Base-by-base conservation (phyloP, 352 stramenopile species). In the Elongisporangium prolatum region DNA sequence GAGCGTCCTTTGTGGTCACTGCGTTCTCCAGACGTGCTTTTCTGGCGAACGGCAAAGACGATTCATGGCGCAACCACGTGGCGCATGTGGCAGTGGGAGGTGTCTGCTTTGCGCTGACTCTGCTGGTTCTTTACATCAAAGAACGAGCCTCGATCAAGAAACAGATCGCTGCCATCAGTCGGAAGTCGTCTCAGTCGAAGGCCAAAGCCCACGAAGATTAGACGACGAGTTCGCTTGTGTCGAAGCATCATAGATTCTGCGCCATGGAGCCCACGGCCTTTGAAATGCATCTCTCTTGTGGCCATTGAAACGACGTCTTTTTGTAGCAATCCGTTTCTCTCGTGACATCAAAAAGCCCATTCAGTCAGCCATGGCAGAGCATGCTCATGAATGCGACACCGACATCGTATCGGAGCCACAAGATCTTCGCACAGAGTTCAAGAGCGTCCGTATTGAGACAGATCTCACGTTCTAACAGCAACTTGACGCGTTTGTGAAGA, bases 81-180 rank as follows among this genome's bases (percentile, higher is more conserved):
- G 9, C 72, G 20, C 82, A 91, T 38, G 64, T 89, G 10, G 68
- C 48, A 2, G 50, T 89, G 14, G 82, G 82, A 0, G 62, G 54
- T 3, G 6, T 75, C 21, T 89, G 79, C 56, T 84, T 91, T 53
- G 61, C 21, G 13, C 50, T 57, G 14, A 72, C 79, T 22, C 44
- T 74, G 10, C 17, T 75, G 2, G 59, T 67, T 48, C 55, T 89
- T 20, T 87, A 80, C 48, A 49, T 74, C 14, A 76, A 80, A 55
- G 81, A 91, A 20, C 71, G 74, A 3, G 38, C 3, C 7, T 52
- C 24, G 34, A 44, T 44, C 34, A 44, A 44, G 34, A 16, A 44
- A 13, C 34, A 44, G 34, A 17, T 44, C 34, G 34, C 11, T 44
- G 34, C 34, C 34, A 44, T 44, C 34, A 44, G 34, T 44, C 34